Evolutionary conservation across 768 basidiomycete species (phyloP), one percentile per base, ranked within the genome.

Genomic region (Vararia minispora): DNA sequence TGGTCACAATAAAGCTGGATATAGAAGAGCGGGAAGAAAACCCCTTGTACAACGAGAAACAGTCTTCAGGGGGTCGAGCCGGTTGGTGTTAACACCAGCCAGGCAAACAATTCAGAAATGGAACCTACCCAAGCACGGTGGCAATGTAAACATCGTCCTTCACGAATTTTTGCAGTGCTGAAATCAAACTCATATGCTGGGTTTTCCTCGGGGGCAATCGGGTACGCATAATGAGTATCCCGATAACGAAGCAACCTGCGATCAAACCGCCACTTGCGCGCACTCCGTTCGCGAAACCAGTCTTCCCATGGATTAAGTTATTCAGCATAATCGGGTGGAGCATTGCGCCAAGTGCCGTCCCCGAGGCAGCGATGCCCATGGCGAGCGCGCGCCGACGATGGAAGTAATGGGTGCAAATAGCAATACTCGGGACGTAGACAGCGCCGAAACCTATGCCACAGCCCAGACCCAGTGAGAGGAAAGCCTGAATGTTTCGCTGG

Each of bases 241-340:
- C 65, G 33, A 66, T 47, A 18, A 64, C 17, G 35, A 72, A 49
- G 7, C 65, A 45, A 2, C 50, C 67, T 7, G 58, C 52, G 26
- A 65, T 46, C 14, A 73, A 44, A 28, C 48, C 62, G 0, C 65
- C 69, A 38, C 59, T 67, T 11, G 57, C 60, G 3, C 68, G 59
- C 16, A 64, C 63, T 13, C 63, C 61, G 23, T 57, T 62, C 11
- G 55, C 58, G 29, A 74, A 66, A 3, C 78, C 74, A 68, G 58
- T 3, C 45, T 28, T 42, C 39, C 27, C 38, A 28, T 51, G 35
- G 28, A 60, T 42, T 17, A 66, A 58, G 27, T 66, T 60, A 50
- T 82, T 80, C 16, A 83, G 58, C 61, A 79, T 66, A 47, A 79
- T 75, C 2, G 76, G 73, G 41, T 77, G 74, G 7, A 80, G 48